Evolutionary conservation across 495 filamentous ascomycete genomes (phyloP).

Genomic region (Xylaria scruposa): DNA sequence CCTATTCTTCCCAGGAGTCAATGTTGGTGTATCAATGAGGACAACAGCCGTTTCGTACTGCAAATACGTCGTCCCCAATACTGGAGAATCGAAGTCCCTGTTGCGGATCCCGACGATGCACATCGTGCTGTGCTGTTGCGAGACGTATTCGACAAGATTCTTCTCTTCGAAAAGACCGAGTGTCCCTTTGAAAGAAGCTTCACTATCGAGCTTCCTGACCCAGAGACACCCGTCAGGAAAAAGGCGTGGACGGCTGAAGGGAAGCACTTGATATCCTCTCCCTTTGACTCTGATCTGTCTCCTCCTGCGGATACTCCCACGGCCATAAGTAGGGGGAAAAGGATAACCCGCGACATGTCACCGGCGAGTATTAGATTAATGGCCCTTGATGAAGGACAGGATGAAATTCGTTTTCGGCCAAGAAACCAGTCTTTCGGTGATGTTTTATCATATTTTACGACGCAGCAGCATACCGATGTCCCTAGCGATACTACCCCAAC

Average conservation of each 20-base stretch:
- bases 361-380: slow-evolving; percentile 4
- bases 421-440: neutral
- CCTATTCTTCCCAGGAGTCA: slow-evolving; percentile 87
- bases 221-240: slow-evolving; percentile 68
- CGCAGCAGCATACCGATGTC: neutral
- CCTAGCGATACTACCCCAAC: neutral
- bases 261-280: slow-evolving; percentile 47
- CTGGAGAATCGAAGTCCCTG: slow-evolving; percentile 87
- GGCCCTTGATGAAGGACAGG: neutral
- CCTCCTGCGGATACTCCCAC: slow-evolving; percentile 27
- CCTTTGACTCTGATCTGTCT: slow-evolving; percentile 29
- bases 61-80: slow-evolving; percentile 80
- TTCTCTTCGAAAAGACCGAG: slow-evolving; percentile 84
- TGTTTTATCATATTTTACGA: neutral
- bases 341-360: slow-evolving; percentile 19
- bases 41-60: slow-evolving; percentile 78
- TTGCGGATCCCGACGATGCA: slow-evolving; percentile 63
- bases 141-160: slow-evolving; percentile 67
- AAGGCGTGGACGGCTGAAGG: slow-evolving; percentile 71
- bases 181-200: slow-evolving; percentile 85
- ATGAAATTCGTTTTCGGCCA: neutral
- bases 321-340: slow-evolving; percentile 28
- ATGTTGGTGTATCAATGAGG: slow-evolving; percentile 90
- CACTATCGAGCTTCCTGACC: slow-evolving; percentile 75
- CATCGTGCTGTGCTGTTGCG: slow-evolving; percentile 69